Conservation (phyloP, 2,329 filamentous ascomycete species). For the Sordariomycetes sp. region DNA sequence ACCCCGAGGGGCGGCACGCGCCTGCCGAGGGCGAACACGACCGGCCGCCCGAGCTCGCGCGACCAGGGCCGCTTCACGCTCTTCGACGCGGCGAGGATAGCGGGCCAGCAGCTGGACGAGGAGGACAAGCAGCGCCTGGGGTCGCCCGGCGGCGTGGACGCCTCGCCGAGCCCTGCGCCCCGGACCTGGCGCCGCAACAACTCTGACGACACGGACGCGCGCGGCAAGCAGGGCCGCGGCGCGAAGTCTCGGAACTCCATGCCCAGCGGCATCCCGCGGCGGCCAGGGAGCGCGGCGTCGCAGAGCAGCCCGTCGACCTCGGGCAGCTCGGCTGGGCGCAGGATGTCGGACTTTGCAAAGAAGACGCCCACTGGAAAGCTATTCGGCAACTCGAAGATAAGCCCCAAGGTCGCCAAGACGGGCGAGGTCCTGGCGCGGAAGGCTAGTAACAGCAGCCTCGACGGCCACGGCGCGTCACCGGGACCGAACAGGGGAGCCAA, state of each 20-base stretch:
- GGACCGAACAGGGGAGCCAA: conserved; percentile 6
- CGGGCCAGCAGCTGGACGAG: conserved; percentile 15
- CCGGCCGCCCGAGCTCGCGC: conserved; percentile 7
- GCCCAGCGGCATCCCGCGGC: conserved; percentile 2
- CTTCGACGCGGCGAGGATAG: conserved; percentile 27
- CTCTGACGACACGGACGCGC: conserved; percentile 18
- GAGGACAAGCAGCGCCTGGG: conserved; percentile 6
- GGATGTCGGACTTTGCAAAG: neutral
- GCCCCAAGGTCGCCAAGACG: conserved; percentile 23
- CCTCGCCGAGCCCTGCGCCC: conserved; percentile 41
- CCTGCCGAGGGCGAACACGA: conserved; percentile 18
- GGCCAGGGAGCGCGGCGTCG: conserved; percentile 7
- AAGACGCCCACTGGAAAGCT: conserved; percentile 11
- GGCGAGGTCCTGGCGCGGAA: conserved; percentile 20
- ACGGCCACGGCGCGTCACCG: conserved; percentile 8
- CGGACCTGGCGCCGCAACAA: conserved; percentile 27
- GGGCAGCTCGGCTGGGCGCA: neutral
- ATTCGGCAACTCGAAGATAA: conserved; percentile 22
- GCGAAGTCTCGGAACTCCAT: neutral
- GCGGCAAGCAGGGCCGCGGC: conserved; percentile 13
- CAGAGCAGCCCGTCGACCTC: conserved; percentile 3
- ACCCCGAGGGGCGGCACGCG: conserved; percentile 19
- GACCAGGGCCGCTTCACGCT: conserved; percentile 22
- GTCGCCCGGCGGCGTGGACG: conserved; percentile 19
- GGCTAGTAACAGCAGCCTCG: conserved; percentile 21